Evolutionary conservation across 352 stramenopile species (phyloP), one percentile per base, ranked within the genome.

Genomic region (Globisporangium irregulare): DNA sequence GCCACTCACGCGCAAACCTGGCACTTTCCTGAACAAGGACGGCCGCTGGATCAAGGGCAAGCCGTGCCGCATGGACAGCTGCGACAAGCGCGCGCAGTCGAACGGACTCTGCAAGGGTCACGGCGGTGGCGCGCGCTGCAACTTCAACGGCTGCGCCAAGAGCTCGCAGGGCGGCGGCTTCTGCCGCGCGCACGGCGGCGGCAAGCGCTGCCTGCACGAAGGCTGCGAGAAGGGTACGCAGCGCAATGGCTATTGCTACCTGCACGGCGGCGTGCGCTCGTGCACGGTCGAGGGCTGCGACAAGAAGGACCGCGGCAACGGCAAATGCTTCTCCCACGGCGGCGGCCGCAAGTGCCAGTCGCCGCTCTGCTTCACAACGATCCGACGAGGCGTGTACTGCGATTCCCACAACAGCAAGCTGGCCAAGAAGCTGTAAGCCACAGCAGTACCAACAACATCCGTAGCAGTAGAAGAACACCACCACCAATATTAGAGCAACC

Each of bases 11-110:
- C 84, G 86, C 64, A 90, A 91, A 60, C 84, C 86, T 3, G 86
- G 86, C 32, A 94, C 86, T n/a, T 94, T 94, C 72, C 74, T 94
- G 12, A 94, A 94, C 74, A 94, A 94, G 79, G 86, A 94, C 68
- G 86, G 86, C n/a, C 86, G 86, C 2, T 94, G 86, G 86, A 93
- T 93, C 76, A 93, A 93, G 75, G 86, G 86, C 74, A 94, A 94
- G 70, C 84, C 82, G 9, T 94, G 86, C 71, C 81, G 80, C 59
- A 85, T 88, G 70, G 75, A 84, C 66, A 74, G 75, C 20, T 93
- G 86, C 59, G 84, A 92, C 62, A 92, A 92, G 73, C 80, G 82
- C 38, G 86, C 84, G 46, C 86, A 94, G 72, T 94, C 86, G 12
- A 92, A 87, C 50, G 83, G 86, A 6, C 73, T 91, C 0, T 94